Conservation (phyloP, 768 basidiomycete genomes). For the Lentinus tigrinus region DNA sequence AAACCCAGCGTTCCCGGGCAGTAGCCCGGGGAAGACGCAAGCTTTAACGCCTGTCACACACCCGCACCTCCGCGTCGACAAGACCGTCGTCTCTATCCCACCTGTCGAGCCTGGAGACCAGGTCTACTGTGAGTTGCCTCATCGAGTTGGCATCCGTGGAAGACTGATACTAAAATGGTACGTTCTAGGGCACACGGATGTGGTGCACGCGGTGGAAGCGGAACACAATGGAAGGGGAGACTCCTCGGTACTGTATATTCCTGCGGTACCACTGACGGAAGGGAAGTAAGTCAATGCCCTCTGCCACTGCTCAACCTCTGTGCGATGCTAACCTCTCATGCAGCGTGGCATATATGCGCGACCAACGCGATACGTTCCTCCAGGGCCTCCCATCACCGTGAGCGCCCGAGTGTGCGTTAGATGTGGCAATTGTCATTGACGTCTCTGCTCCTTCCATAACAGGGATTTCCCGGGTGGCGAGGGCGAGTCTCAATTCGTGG, state of each 20-base stretch:
- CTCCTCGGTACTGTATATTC: constrained; percentile 77
- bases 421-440: constrained; percentile 16
- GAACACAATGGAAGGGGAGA: constrained; percentile 54
- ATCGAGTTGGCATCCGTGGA: background rate
- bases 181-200: constrained; percentile 33
- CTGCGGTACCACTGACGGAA: constrained; percentile 64
- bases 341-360: constrained; percentile 54
- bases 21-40: constrained; percentile 34
- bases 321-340: background rate
- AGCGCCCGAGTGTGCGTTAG: constrained; percentile 25
- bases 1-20: constrained; percentile 27
- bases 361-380: constrained; percentile 63
- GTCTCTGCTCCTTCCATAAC: background rate
- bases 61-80: constrained; percentile 61
- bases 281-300: constrained; percentile 33
- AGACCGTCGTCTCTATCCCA: constrained; percentile 67
- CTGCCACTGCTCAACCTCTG: too few species aligned
- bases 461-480: constrained; percentile 57
- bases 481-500: constrained; percentile 39
- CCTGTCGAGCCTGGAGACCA: constrained; percentile 73
- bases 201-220: constrained; percentile 45
- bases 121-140: constrained; percentile 51
- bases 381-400: constrained; percentile 55
- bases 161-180: background rate
- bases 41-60: constrained; percentile 51